phyloP scores from a whole-genome alignment of 2,329 filamentous ascomycete genomes.

The Colletotrichum godetiae region DNA sequence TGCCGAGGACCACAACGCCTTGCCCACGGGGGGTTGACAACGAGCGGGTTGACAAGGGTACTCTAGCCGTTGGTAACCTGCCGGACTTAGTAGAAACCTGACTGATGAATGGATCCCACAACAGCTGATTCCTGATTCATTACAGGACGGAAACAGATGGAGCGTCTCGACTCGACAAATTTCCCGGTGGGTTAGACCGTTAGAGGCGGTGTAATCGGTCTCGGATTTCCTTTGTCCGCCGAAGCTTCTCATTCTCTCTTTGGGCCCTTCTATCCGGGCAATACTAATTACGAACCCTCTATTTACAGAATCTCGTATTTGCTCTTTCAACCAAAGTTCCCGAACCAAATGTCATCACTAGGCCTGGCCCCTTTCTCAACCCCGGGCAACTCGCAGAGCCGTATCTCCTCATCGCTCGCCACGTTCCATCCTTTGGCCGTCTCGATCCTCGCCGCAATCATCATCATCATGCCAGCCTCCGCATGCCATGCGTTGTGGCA shows the following conservation, averaged over 20 bases:
- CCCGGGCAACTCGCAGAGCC: constrained; percentile 44
- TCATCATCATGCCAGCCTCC: constrained; percentile 69
- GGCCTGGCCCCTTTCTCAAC: constrained; percentile 47
- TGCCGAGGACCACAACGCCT: neutral
- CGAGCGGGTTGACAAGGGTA: neutral
- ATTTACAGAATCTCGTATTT: neutral
- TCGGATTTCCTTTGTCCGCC: neutral
- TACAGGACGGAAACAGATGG: neutral
- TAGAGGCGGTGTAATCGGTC: neutral
- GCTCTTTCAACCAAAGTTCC: constrained; percentile 36
- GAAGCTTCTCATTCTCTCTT: neutral
- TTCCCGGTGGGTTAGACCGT: neutral
- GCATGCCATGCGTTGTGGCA: constrained; percentile 71
- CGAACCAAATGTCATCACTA: constrained; percentile 51
- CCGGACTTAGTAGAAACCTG: neutral
- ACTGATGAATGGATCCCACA: neutral
- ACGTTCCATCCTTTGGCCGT: constrained; percentile 42
- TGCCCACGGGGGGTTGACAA: neutral
- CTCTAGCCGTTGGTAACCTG: neutral
- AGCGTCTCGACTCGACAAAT: neutral
- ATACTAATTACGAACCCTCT: neutral
- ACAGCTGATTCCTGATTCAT: neutral
- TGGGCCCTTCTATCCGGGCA: neutral
- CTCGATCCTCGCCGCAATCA: constrained; percentile 55
- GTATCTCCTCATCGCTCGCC: constrained; percentile 34